A percentile compares a stretch with the other conserved stretches of the same genome.
phyloP scores from a whole-genome alignment of 225 moss, liverwort and hornwort genomes.

The Polytrichum formosum region DNA sequence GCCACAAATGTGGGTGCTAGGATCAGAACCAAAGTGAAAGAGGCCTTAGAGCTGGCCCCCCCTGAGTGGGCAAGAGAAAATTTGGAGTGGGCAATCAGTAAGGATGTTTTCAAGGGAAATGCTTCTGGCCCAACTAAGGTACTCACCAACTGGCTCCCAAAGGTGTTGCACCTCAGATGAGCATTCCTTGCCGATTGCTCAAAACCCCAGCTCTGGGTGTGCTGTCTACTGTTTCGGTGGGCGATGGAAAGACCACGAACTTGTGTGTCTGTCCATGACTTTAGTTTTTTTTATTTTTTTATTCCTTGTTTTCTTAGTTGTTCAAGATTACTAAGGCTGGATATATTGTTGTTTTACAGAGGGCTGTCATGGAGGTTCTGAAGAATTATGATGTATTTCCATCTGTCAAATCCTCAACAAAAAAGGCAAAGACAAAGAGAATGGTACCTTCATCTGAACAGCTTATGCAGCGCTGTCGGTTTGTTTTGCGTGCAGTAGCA shows the following conservation, averaged over 20 bases:
- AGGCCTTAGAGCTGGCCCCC: conserved; percentile 77
- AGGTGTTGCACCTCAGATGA: background rate
- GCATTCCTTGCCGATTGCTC: conserved; percentile 4
- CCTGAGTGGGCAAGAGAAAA: conserved; percentile 82
- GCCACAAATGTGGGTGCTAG: conserved; percentile 96
- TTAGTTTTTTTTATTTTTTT: background rate
- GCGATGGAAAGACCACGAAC: too few species aligned
- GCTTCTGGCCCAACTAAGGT: conserved; percentile 99
- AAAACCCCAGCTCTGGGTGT: background rate
- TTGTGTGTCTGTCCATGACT: background rate
- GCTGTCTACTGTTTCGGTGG: background rate
- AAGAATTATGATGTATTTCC: conserved; percentile 47
- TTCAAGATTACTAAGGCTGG: background rate
- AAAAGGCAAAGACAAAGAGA: conserved; percentile 34
- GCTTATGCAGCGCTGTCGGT: conserved; percentile 65
- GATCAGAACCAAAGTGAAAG: conserved; percentile 85
- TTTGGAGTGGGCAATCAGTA: conserved; percentile 82
- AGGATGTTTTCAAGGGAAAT: conserved; percentile 90
- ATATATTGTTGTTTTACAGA: conserved; percentile 29
- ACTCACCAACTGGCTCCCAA: conserved; percentile 7
- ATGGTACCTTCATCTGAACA: conserved; percentile 45
- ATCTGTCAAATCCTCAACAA: conserved; percentile 39
- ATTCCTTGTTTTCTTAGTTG: background rate
- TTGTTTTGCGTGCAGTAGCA: conserved; percentile 65
- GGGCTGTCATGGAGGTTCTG: conserved; percentile 63